phyloP scores from a whole-genome alignment of 352 stramenopile genomes.

The Phytopythium chamaehyphon region DNA sequence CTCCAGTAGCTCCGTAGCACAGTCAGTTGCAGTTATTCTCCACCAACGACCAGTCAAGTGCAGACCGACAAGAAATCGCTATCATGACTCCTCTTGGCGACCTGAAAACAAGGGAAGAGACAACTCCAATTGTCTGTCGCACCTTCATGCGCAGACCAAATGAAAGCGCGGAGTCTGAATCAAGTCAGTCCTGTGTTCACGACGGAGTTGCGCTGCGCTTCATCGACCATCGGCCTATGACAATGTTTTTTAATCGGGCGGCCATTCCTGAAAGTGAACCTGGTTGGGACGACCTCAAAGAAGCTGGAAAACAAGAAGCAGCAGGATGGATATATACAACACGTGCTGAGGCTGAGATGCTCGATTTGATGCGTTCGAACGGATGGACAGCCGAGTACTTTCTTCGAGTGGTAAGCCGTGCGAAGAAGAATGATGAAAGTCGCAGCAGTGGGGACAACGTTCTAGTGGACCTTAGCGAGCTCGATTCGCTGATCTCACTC shows the following conservation, averaged over 20 bases:
- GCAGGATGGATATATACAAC: neutral
- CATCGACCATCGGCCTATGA: neutral
- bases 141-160: neutral
- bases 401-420: neutral
- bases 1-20: no score
- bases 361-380: constrained; percentile 1
- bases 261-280: neutral
- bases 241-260: neutral
- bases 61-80: no score
- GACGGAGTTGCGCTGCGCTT: neutral
- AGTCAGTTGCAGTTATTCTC: no score
- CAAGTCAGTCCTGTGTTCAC: neutral
- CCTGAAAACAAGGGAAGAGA: no score
- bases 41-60: no score
- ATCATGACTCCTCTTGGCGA: no score
- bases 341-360: neutral
- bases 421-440: neutral
- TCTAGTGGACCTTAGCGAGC: no score
- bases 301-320: neutral
- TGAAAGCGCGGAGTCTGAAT: neutral
- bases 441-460: no score
- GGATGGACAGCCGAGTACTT: constrained; percentile 4
- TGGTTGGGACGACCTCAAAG: neutral
- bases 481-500: no score
- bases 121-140: no score